These are phyloP conservation scores for Puccinellia tenuiflora DNA, from an alignment of 176 grass and related monocot genomes.

Conservation along the genomic window DNA sequence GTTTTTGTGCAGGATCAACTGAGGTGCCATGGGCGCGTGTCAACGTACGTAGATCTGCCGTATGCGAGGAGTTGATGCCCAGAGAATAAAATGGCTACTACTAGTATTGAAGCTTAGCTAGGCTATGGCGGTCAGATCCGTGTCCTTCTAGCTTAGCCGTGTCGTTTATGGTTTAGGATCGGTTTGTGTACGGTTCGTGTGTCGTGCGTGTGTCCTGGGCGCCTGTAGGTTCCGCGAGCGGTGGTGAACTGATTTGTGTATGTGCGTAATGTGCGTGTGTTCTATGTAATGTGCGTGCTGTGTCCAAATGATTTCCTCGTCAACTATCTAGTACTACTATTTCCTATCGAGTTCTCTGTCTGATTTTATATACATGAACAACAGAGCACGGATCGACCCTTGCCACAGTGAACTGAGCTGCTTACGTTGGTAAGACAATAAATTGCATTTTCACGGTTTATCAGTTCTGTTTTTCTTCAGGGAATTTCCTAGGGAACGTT, in stretches of 20 bases:
- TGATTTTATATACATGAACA: not conserved
- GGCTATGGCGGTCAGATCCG: not conserved
- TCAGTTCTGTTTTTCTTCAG: not conserved
- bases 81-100: slow-evolving; percentile 15
- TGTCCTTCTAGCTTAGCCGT: not conserved
- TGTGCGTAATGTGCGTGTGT: not conserved
- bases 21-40: not conserved
- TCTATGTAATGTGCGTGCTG: not conserved
- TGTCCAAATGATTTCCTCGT: not conserved
- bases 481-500: not conserved
- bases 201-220: not conserved
- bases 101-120: not conserved
- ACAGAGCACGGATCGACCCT: too few species aligned
- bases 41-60: not conserved
- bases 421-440: not conserved
- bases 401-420: not conserved
- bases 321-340: not conserved
- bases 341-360: not conserved
- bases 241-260: not conserved
- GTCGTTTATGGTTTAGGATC: slow-evolving; percentile 14
- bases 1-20: slow-evolving; percentile 30
- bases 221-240: not conserved
- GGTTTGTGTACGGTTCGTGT: too few species aligned
- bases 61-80: not conserved
- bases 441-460: not conserved